Conservation (phyloP, 2,329 filamentous ascomycete genomes). For the Alternaria triticina region DNA sequence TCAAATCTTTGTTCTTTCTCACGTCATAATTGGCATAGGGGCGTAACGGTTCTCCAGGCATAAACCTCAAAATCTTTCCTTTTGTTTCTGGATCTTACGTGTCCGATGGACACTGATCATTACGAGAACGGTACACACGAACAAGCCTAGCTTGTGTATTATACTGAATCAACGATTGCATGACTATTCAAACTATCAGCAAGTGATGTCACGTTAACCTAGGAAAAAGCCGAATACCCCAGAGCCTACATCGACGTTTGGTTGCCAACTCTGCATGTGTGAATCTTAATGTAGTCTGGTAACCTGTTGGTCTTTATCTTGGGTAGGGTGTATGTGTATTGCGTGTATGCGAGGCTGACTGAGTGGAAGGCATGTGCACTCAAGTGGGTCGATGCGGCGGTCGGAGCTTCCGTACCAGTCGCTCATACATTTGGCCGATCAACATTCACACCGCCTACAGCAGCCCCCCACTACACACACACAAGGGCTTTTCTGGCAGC, state of each 20-base stretch:
- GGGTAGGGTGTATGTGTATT: not conserved
- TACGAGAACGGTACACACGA: slow-evolving; percentile 19
- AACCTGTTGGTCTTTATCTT: no score
- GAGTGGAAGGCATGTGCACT: slow-evolving; percentile 6
- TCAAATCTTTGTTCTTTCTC: slow-evolving; percentile 11
- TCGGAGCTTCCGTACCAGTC: slow-evolving; percentile 20
- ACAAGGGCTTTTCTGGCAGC: slow-evolving; percentile 16
- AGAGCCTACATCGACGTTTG: no score
- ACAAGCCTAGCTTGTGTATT: slow-evolving; percentile 23
- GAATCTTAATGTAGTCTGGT: no score
- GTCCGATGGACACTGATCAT: slow-evolving; percentile 20
- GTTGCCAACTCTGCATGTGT: no score
- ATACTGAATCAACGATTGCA: slow-evolving; percentile 18
- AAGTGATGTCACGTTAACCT: not conserved
- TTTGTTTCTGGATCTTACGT: slow-evolving; percentile 12
- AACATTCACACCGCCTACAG: slow-evolving; percentile 17
- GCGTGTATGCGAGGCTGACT: slow-evolving; percentile 9
- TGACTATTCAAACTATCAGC: not conserved
- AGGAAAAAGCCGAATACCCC: no score
- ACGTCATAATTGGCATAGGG: slow-evolving; percentile 14
- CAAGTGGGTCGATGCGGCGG: slow-evolving; percentile 4
- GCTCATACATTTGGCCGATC: slow-evolving; percentile 25
- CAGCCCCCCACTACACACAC: slow-evolving; percentile 25
- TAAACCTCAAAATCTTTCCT: slow-evolving; percentile 14
- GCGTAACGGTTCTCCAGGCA: slow-evolving; percentile 11